These are phyloP conservation scores for Blastobotrys illinoisensis DNA, from an alignment of 1,139 yeast species.

Conservation along the genomic window DNA sequence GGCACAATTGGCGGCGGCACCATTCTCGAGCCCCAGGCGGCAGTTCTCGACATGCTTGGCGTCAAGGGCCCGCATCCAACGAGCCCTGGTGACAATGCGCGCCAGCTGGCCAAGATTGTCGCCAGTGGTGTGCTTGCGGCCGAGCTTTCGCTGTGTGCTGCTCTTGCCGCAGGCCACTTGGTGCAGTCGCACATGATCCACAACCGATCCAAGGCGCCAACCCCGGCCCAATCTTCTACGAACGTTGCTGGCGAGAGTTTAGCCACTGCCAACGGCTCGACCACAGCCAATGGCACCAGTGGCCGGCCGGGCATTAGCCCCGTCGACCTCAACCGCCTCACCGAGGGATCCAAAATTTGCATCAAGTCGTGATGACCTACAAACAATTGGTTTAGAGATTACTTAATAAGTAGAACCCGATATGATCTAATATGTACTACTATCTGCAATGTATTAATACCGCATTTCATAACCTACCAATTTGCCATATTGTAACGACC, in stretches of 20 bases:
- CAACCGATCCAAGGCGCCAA: conserved; percentile 65
- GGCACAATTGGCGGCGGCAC: conserved; percentile 99
- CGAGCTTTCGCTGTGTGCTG: conserved; percentile 88
- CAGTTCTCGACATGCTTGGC: conserved; percentile 91
- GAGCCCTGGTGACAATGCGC: conserved; percentile 89
- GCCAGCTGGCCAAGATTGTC: conserved; percentile 89
- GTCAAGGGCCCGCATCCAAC: conserved; percentile 95
- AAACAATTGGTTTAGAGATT: neutral
- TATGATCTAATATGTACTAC: neutral
- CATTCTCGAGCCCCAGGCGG: conserved; percentile 91
- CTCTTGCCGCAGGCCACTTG: conserved; percentile 96
- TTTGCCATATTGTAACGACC: too few relatives aligned
- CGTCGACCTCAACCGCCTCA: conserved; percentile 49
- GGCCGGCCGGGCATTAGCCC: conserved; percentile 18
- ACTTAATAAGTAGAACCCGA: neutral
- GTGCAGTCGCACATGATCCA: conserved; percentile 98
- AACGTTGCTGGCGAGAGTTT: neutral
- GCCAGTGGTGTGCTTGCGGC: conserved; percentile 97
- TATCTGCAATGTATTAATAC: too few relatives aligned
- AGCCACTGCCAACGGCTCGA: conserved; percentile 12
- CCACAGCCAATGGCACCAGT: conserved; percentile 25
- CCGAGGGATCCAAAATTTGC: conserved; percentile 69
- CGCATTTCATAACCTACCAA: too few relatives aligned
- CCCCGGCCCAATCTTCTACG: conserved; percentile 29
- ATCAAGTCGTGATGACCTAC: conserved; percentile 38